Conservation (phyloP, 2,329 filamentous ascomycete genomes). For the Aspergillus pseudoglaucus region DNA sequence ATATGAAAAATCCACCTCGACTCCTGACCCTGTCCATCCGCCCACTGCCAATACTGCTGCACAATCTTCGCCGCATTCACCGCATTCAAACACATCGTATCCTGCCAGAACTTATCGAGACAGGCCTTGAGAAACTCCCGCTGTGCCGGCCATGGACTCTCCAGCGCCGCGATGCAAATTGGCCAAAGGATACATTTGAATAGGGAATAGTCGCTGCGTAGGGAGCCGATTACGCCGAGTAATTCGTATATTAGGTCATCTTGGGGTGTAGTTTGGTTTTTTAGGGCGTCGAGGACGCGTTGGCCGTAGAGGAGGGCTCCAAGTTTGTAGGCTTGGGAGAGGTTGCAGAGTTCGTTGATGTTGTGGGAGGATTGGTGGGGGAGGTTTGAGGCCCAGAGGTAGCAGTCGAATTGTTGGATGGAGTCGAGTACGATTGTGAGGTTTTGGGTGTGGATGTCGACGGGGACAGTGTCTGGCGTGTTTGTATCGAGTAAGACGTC, state of each 20-base stretch:
- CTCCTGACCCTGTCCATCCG: background rate
- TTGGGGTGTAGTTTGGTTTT: slow-evolving; percentile 6
- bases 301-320: slow-evolving; percentile 26
- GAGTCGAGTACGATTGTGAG: slow-evolving; percentile 13
- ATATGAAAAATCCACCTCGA: slow-evolving; percentile 26
- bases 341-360: slow-evolving; percentile 15
- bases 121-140: slow-evolving; percentile 16
- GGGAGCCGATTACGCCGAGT: slow-evolving; percentile 15
- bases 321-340: slow-evolving; percentile 24
- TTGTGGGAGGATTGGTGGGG: slow-evolving; percentile 11
- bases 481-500: slow-evolving; percentile 13
- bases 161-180: slow-evolving; percentile 27
- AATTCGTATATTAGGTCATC: slow-evolving; percentile 19
- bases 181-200: slow-evolving; percentile 33
- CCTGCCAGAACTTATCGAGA: slow-evolving; percentile 24
- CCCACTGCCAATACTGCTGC: slow-evolving; percentile 19
- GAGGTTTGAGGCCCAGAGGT: slow-evolving; percentile 19
- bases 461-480: background rate
- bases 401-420: slow-evolving; percentile 19
- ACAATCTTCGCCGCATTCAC: slow-evolving; percentile 26
- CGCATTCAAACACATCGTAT: slow-evolving; percentile 27
- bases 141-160: slow-evolving; percentile 18
- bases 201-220: slow-evolving; percentile 18
- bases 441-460: slow-evolving; percentile 7
- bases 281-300: slow-evolving; percentile 23